Base-by-base conservation (phyloP, 1,284 basidiomycete genomes). In the Naganishia sp. region DNA sequence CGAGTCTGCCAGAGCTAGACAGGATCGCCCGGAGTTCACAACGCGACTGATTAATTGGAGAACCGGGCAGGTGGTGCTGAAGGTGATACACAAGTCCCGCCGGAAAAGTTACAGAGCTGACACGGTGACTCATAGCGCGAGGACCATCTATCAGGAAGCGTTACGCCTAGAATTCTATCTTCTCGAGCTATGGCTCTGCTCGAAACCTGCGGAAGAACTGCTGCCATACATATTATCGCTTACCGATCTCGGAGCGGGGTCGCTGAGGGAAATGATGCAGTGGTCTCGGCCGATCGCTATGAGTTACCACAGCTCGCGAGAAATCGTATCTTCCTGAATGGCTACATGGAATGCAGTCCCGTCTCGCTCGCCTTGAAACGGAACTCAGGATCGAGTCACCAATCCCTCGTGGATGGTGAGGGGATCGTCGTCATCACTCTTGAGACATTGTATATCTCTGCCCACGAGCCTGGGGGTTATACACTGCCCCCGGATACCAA, bases 301-400 rank as follows among this genome's bases (percentile, higher is more conserved):
- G 46, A 31, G 21, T 33, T 60, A 21, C 57, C 57, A 21, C 21
- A 18, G 6, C 31, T 60, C 10, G 57, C 46, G 15, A 23, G 11
- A 39, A 33, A 60, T 50, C 25, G 57, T 2, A 43, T 60, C 31
- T 60, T 50, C 46, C 48, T 60, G 18, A 49, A 45, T 13, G 57
- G 31, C 31, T 39, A 50, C 43, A 50, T 60, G 31, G 57, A 60
- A 33, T 60, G 57, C 33, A 60, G 57, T 42, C 45, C 57, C 2
- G 31, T 42, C 10, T 60, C 57, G 9, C 28, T 60, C 7, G 36
- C 57, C 11, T 45, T 33, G 10, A 45, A 49, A 13, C 21, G 3
- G 6, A n/a, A 13, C 16, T 50, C 6, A 4, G 13, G 9, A 2
- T n/a, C 21, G 21, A 31, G 13, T 21, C 46, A 60, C 39, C 46